These are phyloP conservation scores for Niveomyces coronatus DNA, from an alignment of 2,329 filamentous ascomycete species.

Conservation along the genomic window DNA sequence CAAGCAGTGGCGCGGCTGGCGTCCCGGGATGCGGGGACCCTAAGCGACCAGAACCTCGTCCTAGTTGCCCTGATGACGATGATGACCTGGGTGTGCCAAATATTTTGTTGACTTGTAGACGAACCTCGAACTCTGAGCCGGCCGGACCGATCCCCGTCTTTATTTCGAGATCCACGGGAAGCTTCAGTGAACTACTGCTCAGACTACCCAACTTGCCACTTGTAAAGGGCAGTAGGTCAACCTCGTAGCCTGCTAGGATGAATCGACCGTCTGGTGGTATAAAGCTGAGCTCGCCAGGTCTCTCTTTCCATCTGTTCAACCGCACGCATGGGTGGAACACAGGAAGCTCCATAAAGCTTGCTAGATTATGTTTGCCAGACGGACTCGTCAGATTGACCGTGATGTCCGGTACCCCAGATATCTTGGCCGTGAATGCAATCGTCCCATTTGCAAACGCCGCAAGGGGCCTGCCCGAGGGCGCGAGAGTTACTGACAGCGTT, in stretches of 20 bases:
- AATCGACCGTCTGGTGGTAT: constrained; percentile 92
- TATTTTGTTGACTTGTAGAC: constrained; percentile 59
- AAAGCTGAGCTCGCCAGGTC: constrained; percentile 87
- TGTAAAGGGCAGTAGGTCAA: constrained; percentile 71
- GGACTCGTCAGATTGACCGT: constrained; percentile 68
- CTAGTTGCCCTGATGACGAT: constrained; percentile 24
- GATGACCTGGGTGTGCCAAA: constrained; percentile 35
- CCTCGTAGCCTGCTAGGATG: constrained; percentile 87
- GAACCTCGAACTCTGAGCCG: constrained; percentile 82
- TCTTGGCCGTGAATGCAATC: constrained; percentile 89
- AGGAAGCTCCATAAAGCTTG: constrained; percentile 68
- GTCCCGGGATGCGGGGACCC: constrained; percentile 39
- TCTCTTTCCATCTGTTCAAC: constrained; percentile 79
- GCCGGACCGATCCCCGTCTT: constrained; percentile 64
- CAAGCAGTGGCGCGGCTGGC: constrained; percentile 51
- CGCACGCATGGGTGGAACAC: constrained; percentile 96
- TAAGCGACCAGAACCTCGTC: constrained; percentile 31
- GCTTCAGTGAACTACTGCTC: constrained; percentile 55
- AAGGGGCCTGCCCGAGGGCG: constrained; percentile 79
- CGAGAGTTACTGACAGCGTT: constrained; percentile 75
- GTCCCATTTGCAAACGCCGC: constrained; percentile 83
- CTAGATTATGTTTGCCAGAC: constrained; percentile 68
- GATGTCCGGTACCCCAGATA: constrained; percentile 91
- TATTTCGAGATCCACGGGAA: constrained; percentile 75
- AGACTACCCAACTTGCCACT: constrained; percentile 44